Evolutionary conservation across 2,329 filamentous ascomycete species (phyloP).

Genomic region (Fusarium liriodendri): DNA sequence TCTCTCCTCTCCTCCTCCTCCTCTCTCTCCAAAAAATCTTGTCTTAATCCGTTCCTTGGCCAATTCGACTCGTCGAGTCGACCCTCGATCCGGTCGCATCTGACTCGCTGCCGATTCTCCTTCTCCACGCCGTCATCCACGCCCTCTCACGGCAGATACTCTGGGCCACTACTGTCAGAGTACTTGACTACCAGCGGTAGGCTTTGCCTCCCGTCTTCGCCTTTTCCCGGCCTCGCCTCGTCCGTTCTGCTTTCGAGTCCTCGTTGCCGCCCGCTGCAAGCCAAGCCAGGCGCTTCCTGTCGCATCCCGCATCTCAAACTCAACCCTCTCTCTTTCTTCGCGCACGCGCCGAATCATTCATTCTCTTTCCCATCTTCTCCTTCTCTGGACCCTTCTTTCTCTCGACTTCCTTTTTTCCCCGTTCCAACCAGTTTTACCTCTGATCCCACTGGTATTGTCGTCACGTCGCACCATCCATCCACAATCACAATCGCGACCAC

Average conservation of each 20-base stretch:
- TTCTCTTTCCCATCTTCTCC: neutral
- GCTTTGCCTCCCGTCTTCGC: conserved; percentile 29
- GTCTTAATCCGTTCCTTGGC: conserved; percentile 29
- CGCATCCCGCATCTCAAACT: conserved; percentile 1
- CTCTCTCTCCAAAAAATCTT: conserved; percentile 18
- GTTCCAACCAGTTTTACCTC: neutral
- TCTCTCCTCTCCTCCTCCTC: neutral
- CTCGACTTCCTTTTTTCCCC: neutral
- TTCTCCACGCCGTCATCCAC: conserved; percentile 30
- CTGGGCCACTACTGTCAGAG: conserved; percentile 7
- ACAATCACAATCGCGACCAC: conserved; percentile 32
- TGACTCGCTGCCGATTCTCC: conserved; percentile 35
- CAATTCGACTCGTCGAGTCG: conserved; percentile 34
- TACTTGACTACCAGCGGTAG: conserved; percentile 34
- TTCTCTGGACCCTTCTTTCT: neutral
- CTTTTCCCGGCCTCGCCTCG: conserved; percentile 23
- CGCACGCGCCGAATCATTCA: conserved; percentile 1
- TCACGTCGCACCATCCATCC: conserved; percentile 31
- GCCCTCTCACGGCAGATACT: conserved; percentile 25
- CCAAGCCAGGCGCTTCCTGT: conserved; percentile 3
- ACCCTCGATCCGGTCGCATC: conserved; percentile 33
- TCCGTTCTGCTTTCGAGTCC: conserved; percentile 14
- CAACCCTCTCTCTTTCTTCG: neutral
- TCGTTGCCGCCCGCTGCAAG: conserved; percentile 8
- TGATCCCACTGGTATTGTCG: neutral